Evolutionary conservation across 78 protist genomes (phyloP), one percentile per base, ranked within the genome.

Genomic region (Dictyostelium capitatum): DNA sequence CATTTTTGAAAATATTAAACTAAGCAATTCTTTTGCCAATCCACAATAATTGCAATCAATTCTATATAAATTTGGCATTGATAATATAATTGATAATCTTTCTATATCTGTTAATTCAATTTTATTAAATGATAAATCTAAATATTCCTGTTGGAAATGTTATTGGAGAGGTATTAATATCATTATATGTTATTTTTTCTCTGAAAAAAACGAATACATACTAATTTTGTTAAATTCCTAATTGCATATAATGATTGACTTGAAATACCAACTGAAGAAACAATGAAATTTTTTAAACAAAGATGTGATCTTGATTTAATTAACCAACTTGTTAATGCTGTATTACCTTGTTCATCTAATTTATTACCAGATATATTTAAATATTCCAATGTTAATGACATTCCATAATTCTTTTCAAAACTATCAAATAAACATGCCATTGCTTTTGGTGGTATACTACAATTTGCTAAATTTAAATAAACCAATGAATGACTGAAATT

Each of bases 311-410:
- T 75, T 77, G 92, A 85, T 65, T 50, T 74, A 10, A 77, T 62
- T 7, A 85, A 59, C 92, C 92, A 85, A 62, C 79, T 77, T 20
- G 83, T 6, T 10, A 85, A 64, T 30, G 92, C 82, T 32, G 46
- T 43, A 30, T 85, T 85, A 20, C 77, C 54, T 6, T n/a, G 50
- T 3, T 85, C 92, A 41, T 85, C 92, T 14, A 85, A 50, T 47
- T 75, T 74, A 48, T 85, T 85, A 69, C 64, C n/a, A 19, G 92
- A 85, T 6, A 85, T 57, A 65, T 85, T 85, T n/a, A 85, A 77
- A 62, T 85, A 85, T 69, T 85, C 92, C 64, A 85, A 30, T 10
- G 92, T 85, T 14, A 85, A 69, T 28, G 92, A 85, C 92, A 85
- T 85, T 8, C 92, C 92, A 64, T 77, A 85, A 62, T 85, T 85